These are phyloP conservation scores for Jacaranda mimosifolia DNA, from an alignment of 257 asterid species.

Conservation along the genomic window DNA sequence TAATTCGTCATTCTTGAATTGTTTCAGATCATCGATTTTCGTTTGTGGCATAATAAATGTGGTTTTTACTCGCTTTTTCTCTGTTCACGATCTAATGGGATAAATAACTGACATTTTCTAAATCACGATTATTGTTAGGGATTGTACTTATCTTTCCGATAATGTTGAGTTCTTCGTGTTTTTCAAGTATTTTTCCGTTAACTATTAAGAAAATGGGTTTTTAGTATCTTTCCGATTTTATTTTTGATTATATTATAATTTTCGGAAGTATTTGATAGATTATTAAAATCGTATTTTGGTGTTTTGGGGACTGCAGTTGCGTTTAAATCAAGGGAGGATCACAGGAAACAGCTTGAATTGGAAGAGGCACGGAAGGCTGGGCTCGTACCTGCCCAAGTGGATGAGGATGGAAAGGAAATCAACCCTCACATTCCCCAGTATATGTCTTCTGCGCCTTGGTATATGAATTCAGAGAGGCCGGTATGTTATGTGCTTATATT, in stretches of 20 bases:
- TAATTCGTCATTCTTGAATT: not conserved
- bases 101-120: no score
- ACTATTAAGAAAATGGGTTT: constrained; percentile 6
- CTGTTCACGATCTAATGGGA: not conserved
- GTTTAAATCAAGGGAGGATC: constrained; percentile 97
- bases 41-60: no score
- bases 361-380: constrained; percentile 99
- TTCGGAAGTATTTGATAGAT: not conserved
- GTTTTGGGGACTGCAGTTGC: constrained; percentile 64
- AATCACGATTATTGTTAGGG: not conserved
- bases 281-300: not conserved
- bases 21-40: not conserved
- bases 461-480: constrained; percentile 85
- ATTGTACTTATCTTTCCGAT: not conserved
- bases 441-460: constrained; percentile 98
- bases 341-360: constrained; percentile 86
- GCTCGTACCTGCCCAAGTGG: constrained; percentile 96
- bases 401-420: constrained; percentile 97
- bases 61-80: not conserved
- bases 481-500: constrained; percentile 47
- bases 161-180: not conserved
- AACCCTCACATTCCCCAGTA: constrained; percentile 99
- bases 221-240: not conserved
- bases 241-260: not conserved
- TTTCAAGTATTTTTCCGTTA: not conserved